Conservation (phyloP, 2,329 filamentous ascomycete genomes). For the Colletotrichum nymphaeae region DNA sequence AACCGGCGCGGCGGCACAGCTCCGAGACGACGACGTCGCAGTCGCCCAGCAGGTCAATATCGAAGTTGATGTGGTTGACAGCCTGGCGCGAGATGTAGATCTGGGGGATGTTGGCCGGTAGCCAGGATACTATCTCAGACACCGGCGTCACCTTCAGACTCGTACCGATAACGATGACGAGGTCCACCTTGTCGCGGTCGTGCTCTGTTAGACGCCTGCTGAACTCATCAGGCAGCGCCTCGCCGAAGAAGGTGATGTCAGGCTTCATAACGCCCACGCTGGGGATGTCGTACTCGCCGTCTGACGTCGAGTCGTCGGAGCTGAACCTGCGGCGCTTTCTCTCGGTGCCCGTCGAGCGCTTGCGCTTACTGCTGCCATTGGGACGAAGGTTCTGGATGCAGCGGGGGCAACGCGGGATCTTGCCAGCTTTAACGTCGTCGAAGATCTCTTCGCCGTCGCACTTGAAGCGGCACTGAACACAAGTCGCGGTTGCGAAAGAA, state of each 20-base stretch:
- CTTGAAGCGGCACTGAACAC: slow-evolving; percentile 81
- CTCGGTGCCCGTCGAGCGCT: slow-evolving; percentile 52
- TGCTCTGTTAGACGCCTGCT: slow-evolving; percentile 82
- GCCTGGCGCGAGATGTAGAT: slow-evolving; percentile 90
- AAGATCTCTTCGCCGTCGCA: slow-evolving; percentile 84
- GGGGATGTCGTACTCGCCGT: slow-evolving; percentile 66
- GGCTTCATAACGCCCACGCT: slow-evolving; percentile 90
- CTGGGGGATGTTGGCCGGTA: slow-evolving; percentile 85
- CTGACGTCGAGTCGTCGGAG: slow-evolving; percentile 52
- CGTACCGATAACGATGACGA: slow-evolving; percentile 96
- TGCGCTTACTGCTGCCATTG: slow-evolving; percentile 48
- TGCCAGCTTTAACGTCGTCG: slow-evolving; percentile 79
- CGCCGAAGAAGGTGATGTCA: slow-evolving; percentile 98
- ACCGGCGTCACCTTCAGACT: slow-evolving; percentile 96
- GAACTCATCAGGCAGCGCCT: slow-evolving; percentile 87
- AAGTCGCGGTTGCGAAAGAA: slow-evolving; percentile 92
- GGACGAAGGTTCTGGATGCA: slow-evolving; percentile 70
- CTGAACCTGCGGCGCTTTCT: slow-evolving; percentile 52
- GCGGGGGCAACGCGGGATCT: slow-evolving; percentile 80
- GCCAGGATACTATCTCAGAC: slow-evolving; percentile 85
- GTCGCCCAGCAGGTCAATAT: slow-evolving; percentile 95
- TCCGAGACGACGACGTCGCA: slow-evolving; percentile 92
- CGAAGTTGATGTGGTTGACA: slow-evolving; percentile 91
- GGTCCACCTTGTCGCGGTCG: slow-evolving; percentile 83
- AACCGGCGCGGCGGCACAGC: slow-evolving; percentile 83